Evolutionary conservation across 2,329 filamentous ascomycete species (phyloP).

Genomic region (Torrubiella hemipterigena): DNA sequence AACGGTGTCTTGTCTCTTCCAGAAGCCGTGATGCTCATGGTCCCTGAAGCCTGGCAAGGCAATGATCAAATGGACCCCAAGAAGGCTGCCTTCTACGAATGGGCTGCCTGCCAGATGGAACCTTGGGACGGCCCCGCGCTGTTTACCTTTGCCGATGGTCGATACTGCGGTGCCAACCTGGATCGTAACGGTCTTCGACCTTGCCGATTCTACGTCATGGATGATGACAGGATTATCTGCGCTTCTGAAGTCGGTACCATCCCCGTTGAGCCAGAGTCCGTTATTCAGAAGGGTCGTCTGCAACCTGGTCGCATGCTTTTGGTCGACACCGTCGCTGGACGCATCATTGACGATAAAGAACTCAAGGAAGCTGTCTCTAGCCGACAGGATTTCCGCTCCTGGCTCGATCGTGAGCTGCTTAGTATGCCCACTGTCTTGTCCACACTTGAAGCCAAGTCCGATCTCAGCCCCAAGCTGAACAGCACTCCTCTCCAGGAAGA

Average conservation of each 20-base stretch:
- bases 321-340: slow-evolving; percentile 78
- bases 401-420: slow-evolving; percentile 78
- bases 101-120: slow-evolving; percentile 98
- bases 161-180: slow-evolving; percentile 93
- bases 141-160: slow-evolving; percentile 92
- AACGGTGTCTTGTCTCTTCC: slow-evolving; percentile 92
- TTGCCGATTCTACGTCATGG: slow-evolving; percentile 93
- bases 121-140: slow-evolving; percentile 95
- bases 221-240: slow-evolving; percentile 94
- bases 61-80: slow-evolving; percentile 85
- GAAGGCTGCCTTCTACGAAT: slow-evolving; percentile 96
- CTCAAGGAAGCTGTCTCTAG: slow-evolving; percentile 80
- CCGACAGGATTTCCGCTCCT: slow-evolving; percentile 76
- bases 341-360: slow-evolving; percentile 89
- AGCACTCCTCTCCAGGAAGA: slow-evolving; percentile 69
- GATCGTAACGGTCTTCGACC: slow-evolving; percentile 91
- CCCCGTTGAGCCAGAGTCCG: slow-evolving; percentile 74
- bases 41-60: slow-evolving; percentile 95
- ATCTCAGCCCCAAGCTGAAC: slow-evolving; percentile 57
- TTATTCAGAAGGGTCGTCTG: slow-evolving; percentile 85
- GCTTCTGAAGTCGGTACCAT: slow-evolving; percentile 95
- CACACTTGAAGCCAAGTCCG: slow-evolving; percentile 44
- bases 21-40: slow-evolving; percentile 97
- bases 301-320: slow-evolving; percentile 94
- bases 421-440: slow-evolving; percentile 66